Evolutionary conservation across 108 stramenopile genomes (phyloP).

Genomic region (Halocafeteria seosinensis): DNA sequence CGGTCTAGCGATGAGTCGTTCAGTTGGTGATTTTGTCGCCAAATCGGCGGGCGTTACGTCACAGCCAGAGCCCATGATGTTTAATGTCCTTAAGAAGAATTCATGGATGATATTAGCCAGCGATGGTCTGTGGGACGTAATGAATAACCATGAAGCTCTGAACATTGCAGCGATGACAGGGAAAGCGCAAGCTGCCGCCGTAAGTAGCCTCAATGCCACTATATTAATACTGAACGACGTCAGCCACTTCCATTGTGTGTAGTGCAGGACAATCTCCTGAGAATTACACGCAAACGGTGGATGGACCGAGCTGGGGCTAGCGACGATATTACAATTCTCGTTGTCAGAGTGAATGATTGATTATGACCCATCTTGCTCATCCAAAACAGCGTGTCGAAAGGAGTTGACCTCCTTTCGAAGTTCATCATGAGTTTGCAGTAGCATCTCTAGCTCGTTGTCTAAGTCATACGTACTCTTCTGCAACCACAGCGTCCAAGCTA

Average conservation of each 20-base stretch:
- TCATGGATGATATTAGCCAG: neutral
- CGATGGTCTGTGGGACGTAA: neutral
- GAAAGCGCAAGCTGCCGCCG: no score
- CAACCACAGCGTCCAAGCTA: no score
- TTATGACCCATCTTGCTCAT: no score
- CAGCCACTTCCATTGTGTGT: neutral
- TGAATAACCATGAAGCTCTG: neutral
- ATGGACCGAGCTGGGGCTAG: neutral
- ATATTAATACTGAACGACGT: no score
- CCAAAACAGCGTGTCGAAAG: no score
- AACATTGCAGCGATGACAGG: neutral
- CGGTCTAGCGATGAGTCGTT: neutral
- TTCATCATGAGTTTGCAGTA: no score
- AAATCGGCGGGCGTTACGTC: neutral
- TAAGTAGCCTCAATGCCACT: no score
- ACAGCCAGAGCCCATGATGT: neutral
- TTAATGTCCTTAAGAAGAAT: neutral
- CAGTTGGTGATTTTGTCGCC: neutral
- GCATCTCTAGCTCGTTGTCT: no score
- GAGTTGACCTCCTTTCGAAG: no score
- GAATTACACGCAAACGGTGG: neutral
- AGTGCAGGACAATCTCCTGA: neutral
- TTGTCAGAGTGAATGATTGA: no score
- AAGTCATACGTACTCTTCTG: no score
- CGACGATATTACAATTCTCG: conserved; percentile 1